Conservation (phyloP, 768 basidiomycete species). For the Leccinum subgranulosum region DNA sequence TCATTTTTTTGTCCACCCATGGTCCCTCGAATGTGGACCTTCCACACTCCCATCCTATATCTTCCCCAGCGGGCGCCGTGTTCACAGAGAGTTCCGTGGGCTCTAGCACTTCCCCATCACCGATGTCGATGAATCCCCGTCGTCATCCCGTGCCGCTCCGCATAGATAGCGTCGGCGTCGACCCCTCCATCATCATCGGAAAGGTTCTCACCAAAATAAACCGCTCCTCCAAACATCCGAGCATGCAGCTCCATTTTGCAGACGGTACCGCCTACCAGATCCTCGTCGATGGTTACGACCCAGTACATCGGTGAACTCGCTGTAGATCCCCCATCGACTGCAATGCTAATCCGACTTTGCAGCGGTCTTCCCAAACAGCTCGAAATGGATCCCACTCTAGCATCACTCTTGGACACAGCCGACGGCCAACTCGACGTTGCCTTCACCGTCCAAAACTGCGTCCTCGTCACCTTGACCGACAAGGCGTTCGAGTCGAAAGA, state of each 20-base stretch:
- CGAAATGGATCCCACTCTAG: constrained; percentile 46
- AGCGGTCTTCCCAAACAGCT: constrained; percentile 56
- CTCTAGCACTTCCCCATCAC: constrained; percentile 20
- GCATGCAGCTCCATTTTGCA: constrained; percentile 45
- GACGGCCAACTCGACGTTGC: constrained; percentile 31
- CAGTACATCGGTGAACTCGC: constrained; percentile 37
- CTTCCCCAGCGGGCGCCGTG: background rate
- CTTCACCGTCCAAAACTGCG: constrained; percentile 50
- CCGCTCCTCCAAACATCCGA: constrained; percentile 44
- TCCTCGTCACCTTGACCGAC: constrained; percentile 53
- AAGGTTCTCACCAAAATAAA: constrained; percentile 40
- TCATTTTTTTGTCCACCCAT: constrained; percentile 29
- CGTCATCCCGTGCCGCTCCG: constrained; percentile 37
- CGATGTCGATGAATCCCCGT: constrained; percentile 26
- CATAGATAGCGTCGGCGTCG: constrained; percentile 30
- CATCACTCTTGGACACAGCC: constrained; percentile 41
- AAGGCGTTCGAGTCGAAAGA: constrained; percentile 49
- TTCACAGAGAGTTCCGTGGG: constrained; percentile 10
- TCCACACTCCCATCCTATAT: constrained; percentile 6
- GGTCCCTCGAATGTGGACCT: background rate
- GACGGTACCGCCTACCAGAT: constrained; percentile 46
- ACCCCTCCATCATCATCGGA: constrained; percentile 42
- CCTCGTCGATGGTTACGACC: constrained; percentile 63
- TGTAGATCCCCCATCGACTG: background rate
- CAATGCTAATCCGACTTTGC: background rate